phyloP scores from a whole-genome alignment of 495 filamentous ascomycete species.

The Tuber microsphaerosporum region DNA sequence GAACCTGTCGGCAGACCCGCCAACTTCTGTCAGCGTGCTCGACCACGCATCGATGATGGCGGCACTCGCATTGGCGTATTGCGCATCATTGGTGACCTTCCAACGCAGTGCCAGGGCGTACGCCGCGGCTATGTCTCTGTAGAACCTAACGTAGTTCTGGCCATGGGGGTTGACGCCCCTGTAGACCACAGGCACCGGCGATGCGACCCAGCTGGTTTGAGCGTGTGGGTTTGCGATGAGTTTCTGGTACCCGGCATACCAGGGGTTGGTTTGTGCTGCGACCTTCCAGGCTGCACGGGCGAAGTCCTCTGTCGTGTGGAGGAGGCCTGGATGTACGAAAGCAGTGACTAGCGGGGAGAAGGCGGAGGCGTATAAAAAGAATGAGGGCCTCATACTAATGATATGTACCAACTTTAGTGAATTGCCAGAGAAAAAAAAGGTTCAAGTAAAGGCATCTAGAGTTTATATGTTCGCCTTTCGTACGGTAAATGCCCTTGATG shows the following conservation, averaged over 20 bases:
- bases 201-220: conserved; percentile 27
- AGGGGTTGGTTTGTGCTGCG: conserved; percentile 38
- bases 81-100: conserved; percentile 43
- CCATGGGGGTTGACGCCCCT: conserved; percentile 39
- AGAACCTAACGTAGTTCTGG: conserved; percentile 45
- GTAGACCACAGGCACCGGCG: conserved; percentile 40
- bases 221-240: conserved; percentile 40
- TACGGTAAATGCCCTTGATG: not conserved
- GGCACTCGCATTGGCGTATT: conserved; percentile 42
- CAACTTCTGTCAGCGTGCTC: conserved; percentile 41
- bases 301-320: conserved; percentile 45
- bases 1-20: conserved; percentile 43
- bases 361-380: not conserved
- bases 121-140: conserved; percentile 44
- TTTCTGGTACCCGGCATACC: conserved; percentile 43
- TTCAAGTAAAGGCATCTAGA: not conserved
- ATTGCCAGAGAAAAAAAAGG: not conserved
- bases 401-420: not conserved
- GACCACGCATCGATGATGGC: conserved; percentile 46
- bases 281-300: conserved; percentile 42
- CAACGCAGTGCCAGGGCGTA: conserved; percentile 46
- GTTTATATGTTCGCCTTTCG: not conserved
- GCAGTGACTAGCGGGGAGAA: not conserved
- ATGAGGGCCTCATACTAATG: not conserved
- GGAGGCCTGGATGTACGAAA: conserved; percentile 43